A percentile compares a stretch with the other conserved stretches of the same genome.
Evolutionary conservation across 768 basidiomycete species (phyloP).

Genomic region (Lactarius deliciosus): DNA sequence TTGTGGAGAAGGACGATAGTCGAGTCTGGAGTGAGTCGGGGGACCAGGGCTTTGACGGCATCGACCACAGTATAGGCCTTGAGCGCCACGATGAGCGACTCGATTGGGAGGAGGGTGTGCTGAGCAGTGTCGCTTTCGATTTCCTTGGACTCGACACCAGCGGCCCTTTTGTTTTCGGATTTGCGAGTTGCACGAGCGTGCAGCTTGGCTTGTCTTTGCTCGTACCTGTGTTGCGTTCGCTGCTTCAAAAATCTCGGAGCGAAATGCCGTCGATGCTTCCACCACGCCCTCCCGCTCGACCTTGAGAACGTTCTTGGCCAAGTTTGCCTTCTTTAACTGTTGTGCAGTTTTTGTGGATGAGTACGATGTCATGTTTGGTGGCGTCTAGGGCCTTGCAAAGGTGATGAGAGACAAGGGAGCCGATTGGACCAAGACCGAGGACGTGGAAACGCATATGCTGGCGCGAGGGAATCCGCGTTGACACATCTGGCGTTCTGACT

Average conservation of each 20-base stretch:
- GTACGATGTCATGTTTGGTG: constrained; percentile 52
- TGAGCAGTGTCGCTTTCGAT: not conserved
- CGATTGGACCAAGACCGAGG: constrained; percentile 81
- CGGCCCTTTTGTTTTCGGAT: not conserved
- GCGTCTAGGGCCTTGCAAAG: constrained; percentile 60
- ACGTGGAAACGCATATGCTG: constrained; percentile 67
- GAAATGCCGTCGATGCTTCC: constrained; percentile 45
- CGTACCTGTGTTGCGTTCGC: constrained; percentile 12
- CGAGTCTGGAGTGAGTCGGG: constrained; percentile 60
- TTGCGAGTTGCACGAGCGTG: not conserved
- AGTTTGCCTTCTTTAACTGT: constrained; percentile 40
- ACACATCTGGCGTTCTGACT: not conserved
- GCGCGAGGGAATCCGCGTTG: not conserved
- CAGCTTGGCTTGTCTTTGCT: not conserved
- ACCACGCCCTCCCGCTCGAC: constrained; percentile 53
- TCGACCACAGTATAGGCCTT: constrained; percentile 68
- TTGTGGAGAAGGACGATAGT: constrained; percentile 94
- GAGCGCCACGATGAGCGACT: constrained; percentile 78
- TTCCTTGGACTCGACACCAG: not conserved
- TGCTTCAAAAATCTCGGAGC: constrained; percentile 48
- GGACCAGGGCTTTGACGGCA: constrained; percentile 57
- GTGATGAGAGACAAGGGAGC: constrained; percentile 77
- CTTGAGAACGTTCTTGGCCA: constrained; percentile 40
- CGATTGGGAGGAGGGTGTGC: constrained; percentile 43
- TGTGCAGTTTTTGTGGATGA: constrained; percentile 61